Evolutionary conservation across 2,329 filamentous ascomycete species (phyloP).

Genomic region (Monilinia polystroma): DNA sequence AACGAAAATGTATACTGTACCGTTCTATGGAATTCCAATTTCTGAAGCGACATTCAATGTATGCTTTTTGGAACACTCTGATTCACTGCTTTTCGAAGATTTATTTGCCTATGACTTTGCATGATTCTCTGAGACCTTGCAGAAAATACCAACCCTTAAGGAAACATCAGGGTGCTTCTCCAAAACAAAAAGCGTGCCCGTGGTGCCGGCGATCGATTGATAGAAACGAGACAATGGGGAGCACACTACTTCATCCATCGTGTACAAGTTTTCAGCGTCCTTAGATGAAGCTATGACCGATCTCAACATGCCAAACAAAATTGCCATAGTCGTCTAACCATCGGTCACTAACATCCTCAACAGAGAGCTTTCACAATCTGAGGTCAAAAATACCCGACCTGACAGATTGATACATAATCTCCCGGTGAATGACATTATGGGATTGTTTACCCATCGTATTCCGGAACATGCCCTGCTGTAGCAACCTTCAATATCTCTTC

Average conservation of each 20-base stretch:
- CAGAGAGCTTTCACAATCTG: background rate
- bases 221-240: background rate
- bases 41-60: background rate
- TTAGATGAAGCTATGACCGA: background rate
- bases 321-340: background rate
- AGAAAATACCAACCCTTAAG: background rate
- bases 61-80: background rate
- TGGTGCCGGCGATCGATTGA: background rate
- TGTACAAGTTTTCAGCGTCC: background rate
- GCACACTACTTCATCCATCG: background rate
- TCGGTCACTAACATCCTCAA: background rate
- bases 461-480: constrained; percentile 67
- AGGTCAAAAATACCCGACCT: background rate
- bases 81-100: background rate
- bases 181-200: too few species aligned
- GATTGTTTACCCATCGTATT: background rate
- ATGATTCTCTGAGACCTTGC: background rate
- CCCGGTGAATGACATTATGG: background rate
- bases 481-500: constrained; percentile 78
- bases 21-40: background rate
- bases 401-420: background rate
- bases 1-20: background rate
- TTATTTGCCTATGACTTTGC: background rate
- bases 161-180: background rate
- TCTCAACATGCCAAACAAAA: background rate